Evolutionary conservation across 192 early-diverging fungal species (phyloP).

Genomic region (Gamsiella multidivaricata): DNA sequence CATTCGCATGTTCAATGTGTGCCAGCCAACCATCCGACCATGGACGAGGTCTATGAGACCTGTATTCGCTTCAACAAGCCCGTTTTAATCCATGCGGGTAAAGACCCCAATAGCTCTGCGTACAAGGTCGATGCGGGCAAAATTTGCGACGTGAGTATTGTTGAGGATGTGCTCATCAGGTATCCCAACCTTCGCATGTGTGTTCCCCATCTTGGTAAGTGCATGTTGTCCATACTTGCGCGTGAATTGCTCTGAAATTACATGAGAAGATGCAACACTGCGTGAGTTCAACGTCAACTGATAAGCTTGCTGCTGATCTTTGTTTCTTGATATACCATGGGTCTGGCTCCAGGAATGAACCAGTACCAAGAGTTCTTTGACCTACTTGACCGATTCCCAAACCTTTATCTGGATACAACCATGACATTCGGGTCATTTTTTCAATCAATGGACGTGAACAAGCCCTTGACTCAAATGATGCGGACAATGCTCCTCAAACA

Average conservation of each 20-base stretch:
- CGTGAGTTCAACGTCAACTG: neutral
- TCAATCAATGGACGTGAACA: slow-evolving; percentile 23
- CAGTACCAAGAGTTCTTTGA: slow-evolving; percentile 54
- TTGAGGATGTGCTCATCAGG: slow-evolving; percentile 50
- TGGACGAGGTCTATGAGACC: slow-evolving; percentile 53
- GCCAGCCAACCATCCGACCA: slow-evolving; percentile 46
- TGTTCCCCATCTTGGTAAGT: slow-evolving; percentile 52
- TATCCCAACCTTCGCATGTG: slow-evolving; percentile 39
- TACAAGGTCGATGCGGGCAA: slow-evolving; percentile 54
- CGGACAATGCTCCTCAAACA: slow-evolving; percentile 36
- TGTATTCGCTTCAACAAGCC: slow-evolving; percentile 46
- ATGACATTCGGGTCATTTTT: slow-evolving; percentile 45
- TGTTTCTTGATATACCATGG: too few species aligned
- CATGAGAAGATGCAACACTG: too few species aligned
- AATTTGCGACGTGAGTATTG: slow-evolving; percentile 47
- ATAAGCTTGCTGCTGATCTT: neutral
- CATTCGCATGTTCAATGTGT: slow-evolving; percentile 57
- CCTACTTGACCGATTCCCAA: slow-evolving; percentile 42
- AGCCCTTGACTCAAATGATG: slow-evolving; percentile 16
- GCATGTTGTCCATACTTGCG: neutral
- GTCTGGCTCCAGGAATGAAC: slow-evolving; percentile 39
- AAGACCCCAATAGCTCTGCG: slow-evolving; percentile 46
- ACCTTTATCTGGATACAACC: slow-evolving; percentile 56
- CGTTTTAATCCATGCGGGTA: slow-evolving; percentile 47
- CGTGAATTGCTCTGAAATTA: neutral